Evolutionary conservation across 176 grass and related monocot genomes (phyloP).

Genomic region (Eleusine indica): DNA sequence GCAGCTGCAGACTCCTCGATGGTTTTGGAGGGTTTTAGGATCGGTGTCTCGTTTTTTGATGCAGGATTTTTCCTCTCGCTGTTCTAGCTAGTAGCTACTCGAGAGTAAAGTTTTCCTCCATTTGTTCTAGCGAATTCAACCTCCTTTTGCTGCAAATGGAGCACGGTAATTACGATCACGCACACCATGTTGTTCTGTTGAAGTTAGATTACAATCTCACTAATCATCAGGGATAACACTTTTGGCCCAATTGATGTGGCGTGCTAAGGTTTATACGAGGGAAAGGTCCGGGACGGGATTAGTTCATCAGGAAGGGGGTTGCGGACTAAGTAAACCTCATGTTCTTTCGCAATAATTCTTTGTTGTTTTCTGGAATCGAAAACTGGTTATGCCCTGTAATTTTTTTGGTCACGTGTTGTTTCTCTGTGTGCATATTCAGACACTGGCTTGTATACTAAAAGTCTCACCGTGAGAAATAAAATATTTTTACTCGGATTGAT

Average conservation of each 20-base stretch:
- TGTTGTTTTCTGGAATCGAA: not conserved
- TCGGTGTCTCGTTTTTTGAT: not conserved
- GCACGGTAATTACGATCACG: not conserved
- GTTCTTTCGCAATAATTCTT: not conserved
- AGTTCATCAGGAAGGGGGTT: not conserved
- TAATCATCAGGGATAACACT: not conserved
- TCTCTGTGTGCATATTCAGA: not conserved
- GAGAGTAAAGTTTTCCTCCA: not conserved
- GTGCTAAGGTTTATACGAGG: not conserved
- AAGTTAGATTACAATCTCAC: slow-evolving; percentile 9
- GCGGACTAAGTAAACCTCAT: not conserved
- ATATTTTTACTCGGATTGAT: not conserved
- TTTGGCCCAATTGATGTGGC: not conserved
- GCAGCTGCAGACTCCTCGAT: not conserved
- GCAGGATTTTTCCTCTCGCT: not conserved
- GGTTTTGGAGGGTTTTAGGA: slow-evolving; percentile 29
- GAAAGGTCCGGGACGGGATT: not conserved
- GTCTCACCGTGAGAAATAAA: not conserved
- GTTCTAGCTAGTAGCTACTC: not conserved
- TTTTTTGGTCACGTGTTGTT: slow-evolving; percentile 19
- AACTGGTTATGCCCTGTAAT: not conserved
- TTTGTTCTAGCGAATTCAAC: not conserved
- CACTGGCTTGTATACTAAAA: slow-evolving; percentile 3
- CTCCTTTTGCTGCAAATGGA: not conserved
- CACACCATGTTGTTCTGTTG: not conserved